Evolutionary conservation across 495 filamentous ascomycete species (phyloP).

Genomic region (Penicillium salamii): DNA sequence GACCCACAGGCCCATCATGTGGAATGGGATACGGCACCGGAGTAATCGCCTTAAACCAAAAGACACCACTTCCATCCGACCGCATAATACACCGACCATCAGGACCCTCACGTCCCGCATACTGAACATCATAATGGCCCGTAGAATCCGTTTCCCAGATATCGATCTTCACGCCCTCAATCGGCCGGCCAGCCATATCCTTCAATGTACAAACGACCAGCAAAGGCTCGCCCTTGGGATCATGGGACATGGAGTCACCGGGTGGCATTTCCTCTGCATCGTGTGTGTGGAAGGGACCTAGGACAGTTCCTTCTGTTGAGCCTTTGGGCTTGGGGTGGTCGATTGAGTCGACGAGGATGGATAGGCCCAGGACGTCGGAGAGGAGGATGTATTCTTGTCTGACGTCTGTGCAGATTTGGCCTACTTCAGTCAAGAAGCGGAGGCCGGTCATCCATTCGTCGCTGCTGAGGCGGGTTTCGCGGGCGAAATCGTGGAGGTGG

Average conservation of each 20-base stretch:
- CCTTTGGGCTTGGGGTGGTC: slow-evolving; percentile 80
- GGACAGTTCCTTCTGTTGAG: slow-evolving; percentile 82
- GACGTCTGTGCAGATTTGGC: slow-evolving; percentile 69
- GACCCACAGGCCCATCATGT: slow-evolving; percentile 84
- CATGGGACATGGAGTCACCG: slow-evolving; percentile 69
- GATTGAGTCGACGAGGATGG: slow-evolving; percentile 84
- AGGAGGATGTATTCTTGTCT: slow-evolving; percentile 93
- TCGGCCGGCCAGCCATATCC: slow-evolving; percentile 64
- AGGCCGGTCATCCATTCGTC: slow-evolving; percentile 78
- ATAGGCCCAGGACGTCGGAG: slow-evolving; percentile 86
- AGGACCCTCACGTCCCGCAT: slow-evolving; percentile 62
- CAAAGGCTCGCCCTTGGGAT: slow-evolving; percentile 56
- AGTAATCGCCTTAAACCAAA: slow-evolving; percentile 87
- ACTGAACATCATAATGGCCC: slow-evolving; percentile 90
- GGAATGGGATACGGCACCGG: slow-evolving; percentile 91
- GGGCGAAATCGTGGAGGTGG: slow-evolving; percentile 80
- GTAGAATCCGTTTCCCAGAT: slow-evolving; percentile 92
- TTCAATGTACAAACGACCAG: slow-evolving; percentile 74
- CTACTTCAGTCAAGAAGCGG: slow-evolving; percentile 67
- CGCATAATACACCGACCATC: slow-evolving; percentile 80
- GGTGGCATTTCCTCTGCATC: slow-evolving; percentile 65
- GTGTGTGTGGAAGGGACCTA: slow-evolving; percentile 93
- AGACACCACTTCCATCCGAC: slow-evolving; percentile 65
- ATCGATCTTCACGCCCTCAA: slow-evolving; percentile 73
- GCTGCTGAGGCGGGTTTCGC: slow-evolving; percentile 75